These are phyloP conservation scores for Colletotrichum liaoningense DNA, from an alignment of 2,329 filamentous ascomycete genomes.

Conservation along the genomic window DNA sequence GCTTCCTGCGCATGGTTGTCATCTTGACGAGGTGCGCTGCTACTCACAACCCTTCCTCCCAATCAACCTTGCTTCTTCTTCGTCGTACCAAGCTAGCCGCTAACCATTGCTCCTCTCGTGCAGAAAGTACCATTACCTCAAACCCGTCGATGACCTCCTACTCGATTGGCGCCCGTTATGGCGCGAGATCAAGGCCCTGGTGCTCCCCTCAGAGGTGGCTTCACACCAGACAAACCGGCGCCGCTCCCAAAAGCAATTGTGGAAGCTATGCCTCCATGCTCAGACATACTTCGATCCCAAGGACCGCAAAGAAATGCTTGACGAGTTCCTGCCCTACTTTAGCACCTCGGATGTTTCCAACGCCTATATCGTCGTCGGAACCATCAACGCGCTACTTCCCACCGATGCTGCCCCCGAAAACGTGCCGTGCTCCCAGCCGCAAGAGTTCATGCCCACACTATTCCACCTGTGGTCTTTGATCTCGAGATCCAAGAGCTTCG, in stretches of 20 bases:
- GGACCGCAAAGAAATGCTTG: slow-evolving; percentile 84
- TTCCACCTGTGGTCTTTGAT: slow-evolving; percentile 98
- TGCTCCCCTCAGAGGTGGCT: slow-evolving; percentile 86
- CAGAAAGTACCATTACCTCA: slow-evolving; percentile 95
- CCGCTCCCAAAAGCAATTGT: slow-evolving; percentile 72
- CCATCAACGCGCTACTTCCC: slow-evolving; percentile 88
- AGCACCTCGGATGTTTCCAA: slow-evolving; percentile 93
- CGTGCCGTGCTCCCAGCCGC: slow-evolving; percentile 82
- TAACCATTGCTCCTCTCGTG: slow-evolving; percentile 31
- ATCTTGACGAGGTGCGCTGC: slow-evolving; percentile 85
- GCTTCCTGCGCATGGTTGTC: slow-evolving; percentile 97
- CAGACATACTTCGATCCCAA: slow-evolving; percentile 93
- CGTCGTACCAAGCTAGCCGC: not conserved
- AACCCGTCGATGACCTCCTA: slow-evolving; percentile 87
- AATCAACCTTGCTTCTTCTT: not conserved
- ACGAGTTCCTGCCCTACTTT: slow-evolving; percentile 87
- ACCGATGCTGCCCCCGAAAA: slow-evolving; percentile 81
- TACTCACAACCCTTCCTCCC: slow-evolving; percentile 1
- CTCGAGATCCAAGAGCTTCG: slow-evolving; percentile 87
- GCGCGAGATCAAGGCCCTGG: slow-evolving; percentile 91
- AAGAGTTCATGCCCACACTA: slow-evolving; percentile 90
- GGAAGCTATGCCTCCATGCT: slow-evolving; percentile 90
- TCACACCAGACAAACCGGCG: slow-evolving; percentile 67
- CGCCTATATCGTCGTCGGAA: slow-evolving; percentile 90
- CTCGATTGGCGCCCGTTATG: slow-evolving; percentile 95